These are phyloP conservation scores for Eutrema japonicum DNA, from an alignment of 345 rosid species.

Conservation along the genomic window DNA sequence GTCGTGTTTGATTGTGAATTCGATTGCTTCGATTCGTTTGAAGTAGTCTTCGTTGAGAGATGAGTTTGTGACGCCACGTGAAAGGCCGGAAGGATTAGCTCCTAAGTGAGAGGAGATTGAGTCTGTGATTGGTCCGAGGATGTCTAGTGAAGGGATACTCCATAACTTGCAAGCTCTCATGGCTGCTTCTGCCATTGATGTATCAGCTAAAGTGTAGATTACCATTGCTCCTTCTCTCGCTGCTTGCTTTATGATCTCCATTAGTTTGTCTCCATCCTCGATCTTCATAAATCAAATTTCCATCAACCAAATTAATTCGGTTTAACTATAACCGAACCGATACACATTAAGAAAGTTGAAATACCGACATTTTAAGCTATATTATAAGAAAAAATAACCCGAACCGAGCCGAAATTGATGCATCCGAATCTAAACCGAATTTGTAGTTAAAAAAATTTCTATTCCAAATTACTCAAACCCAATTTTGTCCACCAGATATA, in stretches of 20 bases:
- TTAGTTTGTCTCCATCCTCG: slow-evolving; percentile 69
- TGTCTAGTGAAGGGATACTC: slow-evolving; percentile 72
- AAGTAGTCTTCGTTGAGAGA: slow-evolving; percentile 77
- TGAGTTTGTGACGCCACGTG: slow-evolving; percentile 63
- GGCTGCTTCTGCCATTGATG: slow-evolving; percentile 75
- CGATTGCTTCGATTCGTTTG: slow-evolving; percentile 70
- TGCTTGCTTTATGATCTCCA: slow-evolving; percentile 82
- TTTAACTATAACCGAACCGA: background rate
- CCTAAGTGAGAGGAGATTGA: slow-evolving; percentile 80
- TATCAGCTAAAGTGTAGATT: slow-evolving; percentile 77
- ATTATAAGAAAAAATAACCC: background rate
- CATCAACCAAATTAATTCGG: background rate
- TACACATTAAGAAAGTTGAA: background rate
- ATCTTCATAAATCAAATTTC: slow-evolving; percentile 46
- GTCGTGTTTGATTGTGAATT: slow-evolving; percentile 90
- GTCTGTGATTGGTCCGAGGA: slow-evolving; percentile 87
- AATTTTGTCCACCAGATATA: too few relatives aligned
- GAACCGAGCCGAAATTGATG: too few relatives aligned
- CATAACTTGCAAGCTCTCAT: slow-evolving; percentile 67
- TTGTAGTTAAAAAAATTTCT: too few relatives aligned
- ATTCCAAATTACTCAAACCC: too few relatives aligned
- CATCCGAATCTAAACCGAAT: too few relatives aligned
- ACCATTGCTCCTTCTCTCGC: slow-evolving; percentile 82
- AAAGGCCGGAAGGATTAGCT: slow-evolving; percentile 80
- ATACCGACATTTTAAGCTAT: background rate